Evolutionary conservation across 1,284 basidiomycete genomes (phyloP).

Genomic region (Meripilus lineatus): DNA sequence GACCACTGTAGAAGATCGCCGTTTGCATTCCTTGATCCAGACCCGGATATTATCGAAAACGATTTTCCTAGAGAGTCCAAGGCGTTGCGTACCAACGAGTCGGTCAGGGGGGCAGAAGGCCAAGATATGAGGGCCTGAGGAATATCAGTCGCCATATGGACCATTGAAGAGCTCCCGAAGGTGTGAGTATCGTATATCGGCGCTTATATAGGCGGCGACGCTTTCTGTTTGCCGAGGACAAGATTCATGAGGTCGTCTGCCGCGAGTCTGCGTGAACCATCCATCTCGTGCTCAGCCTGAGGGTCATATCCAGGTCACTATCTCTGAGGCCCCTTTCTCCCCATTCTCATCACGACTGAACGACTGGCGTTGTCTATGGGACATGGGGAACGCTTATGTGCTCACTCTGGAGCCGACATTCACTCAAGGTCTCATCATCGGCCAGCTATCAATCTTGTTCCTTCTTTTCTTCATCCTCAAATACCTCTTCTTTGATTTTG

Average conservation of each 20-base stretch:
- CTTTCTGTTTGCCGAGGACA: no score
- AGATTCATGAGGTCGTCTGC: neutral
- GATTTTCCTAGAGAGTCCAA: conserved; percentile 37
- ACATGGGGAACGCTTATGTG: conserved; percentile 58
- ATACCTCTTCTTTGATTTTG: conserved; percentile 75
- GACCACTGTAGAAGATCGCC: conserved; percentile 63
- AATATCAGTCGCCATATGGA: no score
- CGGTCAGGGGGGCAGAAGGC: conserved; percentile 76
- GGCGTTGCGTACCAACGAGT: conserved; percentile 63
- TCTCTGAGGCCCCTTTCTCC: neutral
- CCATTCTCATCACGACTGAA: neutral
- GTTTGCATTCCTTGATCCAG: neutral
- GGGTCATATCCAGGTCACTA: neutral
- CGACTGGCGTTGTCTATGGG: conserved; percentile 4
- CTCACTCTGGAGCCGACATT: conserved; percentile 77
- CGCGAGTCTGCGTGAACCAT: neutral
- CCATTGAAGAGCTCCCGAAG: no score
- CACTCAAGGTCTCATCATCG: conserved; percentile 76
- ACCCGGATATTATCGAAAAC: conserved; percentile 9
- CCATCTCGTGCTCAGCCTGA: neutral
- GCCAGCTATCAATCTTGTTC: conserved; percentile 72
- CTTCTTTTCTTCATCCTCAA: conserved; percentile 70
- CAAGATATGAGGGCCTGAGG: conserved; percentile 60
- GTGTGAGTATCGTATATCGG: no score
- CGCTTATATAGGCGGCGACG: no score